phyloP scores from a whole-genome alignment of 208 protist species.

The Acanthamoeba culbertsoni region DNA sequence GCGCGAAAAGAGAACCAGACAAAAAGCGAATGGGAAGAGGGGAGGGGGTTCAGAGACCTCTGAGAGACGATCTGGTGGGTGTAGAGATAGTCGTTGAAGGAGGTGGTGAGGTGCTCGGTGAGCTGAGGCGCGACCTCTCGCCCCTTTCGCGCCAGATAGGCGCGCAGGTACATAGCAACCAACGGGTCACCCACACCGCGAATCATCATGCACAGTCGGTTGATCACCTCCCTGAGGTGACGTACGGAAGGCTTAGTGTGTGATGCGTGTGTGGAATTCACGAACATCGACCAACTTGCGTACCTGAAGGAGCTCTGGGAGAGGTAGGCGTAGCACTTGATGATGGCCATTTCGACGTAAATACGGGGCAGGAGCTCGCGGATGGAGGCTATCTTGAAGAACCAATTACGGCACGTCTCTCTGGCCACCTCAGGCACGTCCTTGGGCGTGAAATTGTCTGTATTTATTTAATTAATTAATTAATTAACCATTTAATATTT shows the following conservation, averaged over 20 bases:
- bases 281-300: background rate
- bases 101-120: conserved; percentile 64
- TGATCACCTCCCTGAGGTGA: conserved; percentile 64
- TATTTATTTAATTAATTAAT: background rate
- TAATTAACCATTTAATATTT: background rate
- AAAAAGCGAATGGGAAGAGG: background rate
- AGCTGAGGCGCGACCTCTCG: conserved; percentile 70
- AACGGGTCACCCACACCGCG: conserved; percentile 88
- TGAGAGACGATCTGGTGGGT: background rate
- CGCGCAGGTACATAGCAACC: conserved; percentile 80
- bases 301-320: conserved; percentile 50
- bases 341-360: conserved; percentile 85
- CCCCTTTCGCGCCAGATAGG: conserved; percentile 83
- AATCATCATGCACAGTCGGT: conserved; percentile 77
- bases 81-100: conserved; percentile 65
- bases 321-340: conserved; percentile 83
- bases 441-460: conserved; percentile 63
- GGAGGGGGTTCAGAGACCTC: background rate
- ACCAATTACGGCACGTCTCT: conserved; percentile 90
- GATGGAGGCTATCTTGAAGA: conserved; percentile 91
- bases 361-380: conserved; percentile 87
- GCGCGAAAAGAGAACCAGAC: background rate
- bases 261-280: no score
- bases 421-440: conserved; percentile 72
- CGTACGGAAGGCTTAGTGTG: no score